Conservation (phyloP, 2,329 filamentous ascomycete genomes). For the Paracoccidioides brasiliensis region DNA sequence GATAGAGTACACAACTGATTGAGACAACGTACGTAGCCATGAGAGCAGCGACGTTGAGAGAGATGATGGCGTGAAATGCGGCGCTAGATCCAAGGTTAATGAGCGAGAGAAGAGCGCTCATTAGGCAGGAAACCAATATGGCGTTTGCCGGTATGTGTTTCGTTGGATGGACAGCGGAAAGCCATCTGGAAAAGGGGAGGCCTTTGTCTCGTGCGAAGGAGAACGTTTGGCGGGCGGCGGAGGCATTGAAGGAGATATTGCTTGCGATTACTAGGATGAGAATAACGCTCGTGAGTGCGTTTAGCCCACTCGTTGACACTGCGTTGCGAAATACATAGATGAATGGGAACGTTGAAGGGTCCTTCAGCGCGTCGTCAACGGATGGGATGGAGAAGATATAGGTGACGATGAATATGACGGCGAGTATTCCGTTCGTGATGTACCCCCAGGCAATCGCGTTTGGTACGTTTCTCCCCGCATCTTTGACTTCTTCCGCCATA, state of each 20-base stretch:
- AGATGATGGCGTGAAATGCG: conserved; percentile 31
- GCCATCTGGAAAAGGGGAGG: conserved; percentile 19
- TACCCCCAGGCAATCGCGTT: conserved; percentile 24
- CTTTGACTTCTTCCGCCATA: conserved; percentile 27
- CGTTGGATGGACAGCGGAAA: conserved; percentile 17
- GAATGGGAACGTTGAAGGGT: conserved; percentile 25
- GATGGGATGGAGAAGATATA: conserved; percentile 26
- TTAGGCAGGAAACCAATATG: conserved; percentile 15
- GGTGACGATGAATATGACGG: conserved; percentile 25
- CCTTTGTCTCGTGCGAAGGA: conserved; percentile 23
- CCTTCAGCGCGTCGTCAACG: conserved; percentile 19
- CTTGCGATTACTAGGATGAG: conserved; percentile 21
- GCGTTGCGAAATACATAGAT: conserved; percentile 34
- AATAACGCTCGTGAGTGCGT: conserved; percentile 20
- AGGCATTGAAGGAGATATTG: conserved; percentile 35
- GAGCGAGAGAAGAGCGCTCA: conserved; percentile 28
- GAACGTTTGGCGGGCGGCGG: conserved; percentile 10
- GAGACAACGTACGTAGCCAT: conserved; percentile 33
- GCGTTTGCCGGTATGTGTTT: conserved; percentile 18
- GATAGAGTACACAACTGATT: conserved; percentile 35
- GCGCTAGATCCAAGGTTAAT: conserved; percentile 34
- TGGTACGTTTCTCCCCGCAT: conserved; percentile 25
- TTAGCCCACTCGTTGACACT: conserved; percentile 29
- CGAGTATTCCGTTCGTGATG: conserved; percentile 24
- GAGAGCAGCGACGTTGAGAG: conserved; percentile 26